A percentile compares a stretch with the other conserved stretches of the same genome.
These are phyloP conservation scores for Dimocarpus longan DNA, from an alignment of 345 rosid species.

Conservation along the genomic window DNA sequence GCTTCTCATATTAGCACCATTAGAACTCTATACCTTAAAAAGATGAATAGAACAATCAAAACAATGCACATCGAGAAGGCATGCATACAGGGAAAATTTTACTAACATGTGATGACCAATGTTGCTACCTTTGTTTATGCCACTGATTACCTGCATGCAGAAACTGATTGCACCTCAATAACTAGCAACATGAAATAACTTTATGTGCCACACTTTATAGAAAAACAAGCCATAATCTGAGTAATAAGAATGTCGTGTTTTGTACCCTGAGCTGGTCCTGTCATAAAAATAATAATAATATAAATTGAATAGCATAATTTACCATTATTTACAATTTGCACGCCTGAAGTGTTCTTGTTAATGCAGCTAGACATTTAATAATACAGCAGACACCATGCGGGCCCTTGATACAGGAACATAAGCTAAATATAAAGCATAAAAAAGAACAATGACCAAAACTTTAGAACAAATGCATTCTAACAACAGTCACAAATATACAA, in stretches of 20 bases:
- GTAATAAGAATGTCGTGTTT: too few relatives aligned
- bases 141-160: constrained; percentile 76
- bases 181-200: constrained; percentile 9
- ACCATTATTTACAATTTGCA: too few relatives aligned
- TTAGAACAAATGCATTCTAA: neutral
- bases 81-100: neutral
- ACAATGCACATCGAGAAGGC: neutral
- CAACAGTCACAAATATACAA: constrained; percentile 8
- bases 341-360: too few relatives aligned
- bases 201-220: neutral
- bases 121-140: constrained; percentile 92
- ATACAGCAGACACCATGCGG: too few relatives aligned
- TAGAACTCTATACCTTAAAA: too few relatives aligned
- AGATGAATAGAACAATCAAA: neutral
- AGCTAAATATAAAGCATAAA: too few relatives aligned
- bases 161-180: constrained; percentile 24
- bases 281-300: too few relatives aligned
- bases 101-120: constrained; percentile 87
- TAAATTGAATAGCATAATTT: too few relatives aligned
- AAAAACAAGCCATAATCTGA: neutral
- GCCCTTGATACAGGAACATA: too few relatives aligned
- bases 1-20: too few relatives aligned
- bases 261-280: too few relatives aligned
- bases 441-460: neutral
- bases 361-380: too few relatives aligned